Evolutionary conservation across 441 rosid genomes (phyloP).

Genomic region (Bruguiera hainesii): DNA sequence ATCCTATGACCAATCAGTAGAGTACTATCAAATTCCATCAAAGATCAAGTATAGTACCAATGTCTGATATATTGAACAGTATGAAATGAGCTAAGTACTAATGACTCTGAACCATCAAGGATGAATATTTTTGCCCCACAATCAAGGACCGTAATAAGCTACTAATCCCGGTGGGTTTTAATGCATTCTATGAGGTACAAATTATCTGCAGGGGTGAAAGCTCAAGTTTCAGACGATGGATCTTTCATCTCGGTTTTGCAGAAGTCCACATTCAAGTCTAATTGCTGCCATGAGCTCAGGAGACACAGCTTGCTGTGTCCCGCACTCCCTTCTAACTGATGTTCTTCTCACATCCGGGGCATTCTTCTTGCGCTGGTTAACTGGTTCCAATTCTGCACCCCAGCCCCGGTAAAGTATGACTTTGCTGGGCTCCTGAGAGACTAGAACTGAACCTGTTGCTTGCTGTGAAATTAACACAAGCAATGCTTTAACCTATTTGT

Average conservation of each 20-base stretch:
- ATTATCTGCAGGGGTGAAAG: neutral
- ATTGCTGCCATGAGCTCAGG: constrained; percentile 81
- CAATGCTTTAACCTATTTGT: neutral
- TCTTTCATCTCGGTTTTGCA: constrained; percentile 17
- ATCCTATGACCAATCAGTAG: no score
- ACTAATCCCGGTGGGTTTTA: no score
- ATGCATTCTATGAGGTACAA: no score
- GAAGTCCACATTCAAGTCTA: constrained; percentile 76
- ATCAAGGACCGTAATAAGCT: no score
- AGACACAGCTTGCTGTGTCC: constrained; percentile 41
- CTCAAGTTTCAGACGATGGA: constrained; percentile 18
- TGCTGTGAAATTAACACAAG: constrained; percentile 41
- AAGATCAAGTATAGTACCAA: no score
- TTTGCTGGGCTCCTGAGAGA: constrained; percentile 94
- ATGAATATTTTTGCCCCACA: no score
- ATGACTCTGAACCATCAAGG: no score
- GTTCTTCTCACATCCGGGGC: constrained; percentile 16
- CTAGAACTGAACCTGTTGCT: constrained; percentile 79
- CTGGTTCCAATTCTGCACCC: constrained; percentile 64
- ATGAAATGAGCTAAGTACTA: no score
- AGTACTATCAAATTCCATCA: no score
- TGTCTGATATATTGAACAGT: no score
- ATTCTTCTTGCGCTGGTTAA: constrained; percentile 18
- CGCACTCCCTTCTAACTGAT: constrained; percentile 20
- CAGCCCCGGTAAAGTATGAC: constrained; percentile 88